Conservation (phyloP, 2,329 filamentous ascomycete genomes). For the Aaosphaeria pasadenensis region DNA sequence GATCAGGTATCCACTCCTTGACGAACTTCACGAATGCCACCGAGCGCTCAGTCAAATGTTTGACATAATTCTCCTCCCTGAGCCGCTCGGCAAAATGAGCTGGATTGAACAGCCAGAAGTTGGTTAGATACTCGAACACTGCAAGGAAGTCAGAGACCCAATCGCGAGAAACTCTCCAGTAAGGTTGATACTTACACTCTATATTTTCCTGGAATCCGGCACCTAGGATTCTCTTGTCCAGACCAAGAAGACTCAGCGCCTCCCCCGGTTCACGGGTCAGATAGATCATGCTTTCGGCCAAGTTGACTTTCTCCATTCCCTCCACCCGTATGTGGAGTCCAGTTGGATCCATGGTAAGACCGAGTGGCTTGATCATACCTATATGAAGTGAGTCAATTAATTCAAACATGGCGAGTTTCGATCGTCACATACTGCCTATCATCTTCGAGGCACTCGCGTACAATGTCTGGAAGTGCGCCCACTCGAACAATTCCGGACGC, state of each 20-base stretch:
- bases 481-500: slow-evolving; percentile 13
- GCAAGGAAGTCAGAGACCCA: neutral
- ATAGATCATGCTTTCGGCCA: slow-evolving; percentile 18
- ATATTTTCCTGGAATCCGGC: slow-evolving; percentile 13
- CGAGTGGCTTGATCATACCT: slow-evolving; percentile 20
- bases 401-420: no score
- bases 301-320: slow-evolving; percentile 20
- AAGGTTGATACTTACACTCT: slow-evolving; percentile 13
- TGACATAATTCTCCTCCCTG: slow-evolving; percentile 14
- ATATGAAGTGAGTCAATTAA: no score
- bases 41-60: slow-evolving; percentile 12
- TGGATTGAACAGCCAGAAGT: slow-evolving; percentile 23
- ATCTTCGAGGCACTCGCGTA: slow-evolving; percentile 23
- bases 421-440: slow-evolving; percentile 9
- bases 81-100: slow-evolving; percentile 18
- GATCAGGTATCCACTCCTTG: slow-evolving; percentile 17
- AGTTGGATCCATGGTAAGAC: slow-evolving; percentile 19
- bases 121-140: slow-evolving; percentile 18
- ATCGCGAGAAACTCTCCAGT: neutral
- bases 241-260: slow-evolving; percentile 13
- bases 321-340: slow-evolving; percentile 21
- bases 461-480: slow-evolving; percentile 17
- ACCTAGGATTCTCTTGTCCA: slow-evolving; percentile 17
- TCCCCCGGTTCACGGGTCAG: slow-evolving; percentile 17
- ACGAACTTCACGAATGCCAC: slow-evolving; percentile 18